These are phyloP conservation scores for Tricharina praecox DNA, from an alignment of 495 filamentous ascomycete genomes.

Conservation along the genomic window DNA sequence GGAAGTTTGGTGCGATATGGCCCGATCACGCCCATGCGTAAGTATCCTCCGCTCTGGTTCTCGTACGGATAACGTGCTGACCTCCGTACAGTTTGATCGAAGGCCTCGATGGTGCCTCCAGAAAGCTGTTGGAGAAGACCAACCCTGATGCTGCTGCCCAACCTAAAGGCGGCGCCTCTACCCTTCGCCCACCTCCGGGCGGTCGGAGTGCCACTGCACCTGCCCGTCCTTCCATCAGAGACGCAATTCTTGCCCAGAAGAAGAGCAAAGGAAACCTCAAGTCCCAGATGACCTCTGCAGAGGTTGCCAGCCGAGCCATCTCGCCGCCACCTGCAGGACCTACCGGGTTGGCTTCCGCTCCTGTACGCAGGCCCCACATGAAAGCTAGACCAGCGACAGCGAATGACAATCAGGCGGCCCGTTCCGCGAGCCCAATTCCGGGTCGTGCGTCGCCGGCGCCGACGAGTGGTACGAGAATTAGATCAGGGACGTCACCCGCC, in stretches of 20 bases:
- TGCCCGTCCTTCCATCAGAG: constrained; percentile 44
- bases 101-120: constrained; percentile 53
- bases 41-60: constrained; percentile 29
- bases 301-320: constrained; percentile 28
- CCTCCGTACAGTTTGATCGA: constrained; percentile 44
- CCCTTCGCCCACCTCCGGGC: constrained; percentile 31
- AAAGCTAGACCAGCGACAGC: constrained; percentile 24
- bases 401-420: constrained; percentile 9
- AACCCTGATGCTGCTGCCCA: constrained; percentile 55
- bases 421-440: constrained; percentile 15
- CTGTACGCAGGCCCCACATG: constrained; percentile 28
- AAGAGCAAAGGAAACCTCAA: constrained; percentile 43
- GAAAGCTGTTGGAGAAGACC: constrained; percentile 55
- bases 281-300: constrained; percentile 30
- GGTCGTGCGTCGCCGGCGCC: constrained; percentile 11
- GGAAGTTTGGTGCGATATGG: constrained; percentile 64
- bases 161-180: constrained; percentile 34
- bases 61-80: neutral
- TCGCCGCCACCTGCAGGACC: constrained; percentile 31
- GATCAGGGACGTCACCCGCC: neutral
- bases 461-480: no score
- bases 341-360: constrained; percentile 24
- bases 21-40: constrained; percentile 57
- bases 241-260: constrained; percentile 72
- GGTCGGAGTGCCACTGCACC: constrained; percentile 32